Evolutionary conservation across 1,139 yeast genomes (phyloP), one percentile per base, ranked within the genome.

Genomic region (Hansenula lynferdii): DNA sequence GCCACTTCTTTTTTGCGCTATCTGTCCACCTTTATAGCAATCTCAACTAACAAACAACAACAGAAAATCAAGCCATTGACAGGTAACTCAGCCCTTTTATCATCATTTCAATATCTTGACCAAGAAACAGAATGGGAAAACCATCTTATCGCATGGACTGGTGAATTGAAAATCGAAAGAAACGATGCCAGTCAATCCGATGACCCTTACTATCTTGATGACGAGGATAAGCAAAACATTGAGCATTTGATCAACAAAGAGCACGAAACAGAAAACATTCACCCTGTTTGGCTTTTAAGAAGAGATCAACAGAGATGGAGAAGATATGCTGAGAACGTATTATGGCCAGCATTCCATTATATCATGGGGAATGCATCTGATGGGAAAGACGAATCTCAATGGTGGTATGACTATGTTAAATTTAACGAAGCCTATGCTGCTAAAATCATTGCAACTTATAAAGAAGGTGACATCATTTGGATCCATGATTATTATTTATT

Each of bases 311-410:
- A 69, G 35, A 67, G 92, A 52, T 92, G 97, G 96, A 70, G 96
- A 53, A 69, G 70, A 43, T 90, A 87, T 57, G 96, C 97, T 0
- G 98, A 92, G 57, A 79, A 84, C 51, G 82, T 82, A 19, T 68
- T 94, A 33, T 94, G 98, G 97, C 96, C 97, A 1, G 83, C 87
- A 4, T 80, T 90, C 61, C 98, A 94, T 60, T 92, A 92, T 62
- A 85, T 90, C 57, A 85, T 86, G 62, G 83, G 81, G 38, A 65
- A 74, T 28, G 72, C 78, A 4, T 76, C 78, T 31, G 84, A 84
- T 55, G 92, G 92, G 2, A 69, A 70, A 41, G 77, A 76, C 35
- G 95, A 87, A 54, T 70, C 77, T 36, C 70, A 75, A 37, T 86
- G 92, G 77, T 92, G 97, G 97, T 75, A 81, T 56, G 95, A 86